Conservation (phyloP, 345 rosid genomes). For the Boechera retrofracta region DNA sequence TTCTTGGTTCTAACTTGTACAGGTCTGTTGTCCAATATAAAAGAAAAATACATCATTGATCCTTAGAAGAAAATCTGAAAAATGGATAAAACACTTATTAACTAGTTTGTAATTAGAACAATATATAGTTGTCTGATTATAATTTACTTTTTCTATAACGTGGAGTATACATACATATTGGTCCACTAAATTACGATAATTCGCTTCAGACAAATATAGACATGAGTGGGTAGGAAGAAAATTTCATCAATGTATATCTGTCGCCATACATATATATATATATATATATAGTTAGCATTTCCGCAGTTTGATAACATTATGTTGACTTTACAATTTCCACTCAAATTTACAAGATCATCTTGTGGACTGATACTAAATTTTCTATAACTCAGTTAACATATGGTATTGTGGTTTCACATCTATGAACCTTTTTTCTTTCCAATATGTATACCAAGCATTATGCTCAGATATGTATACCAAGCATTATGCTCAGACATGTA, state of each 20-base stretch:
- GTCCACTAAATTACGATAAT: neutral
- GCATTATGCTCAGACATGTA: neutral
- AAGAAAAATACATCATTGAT: neutral
- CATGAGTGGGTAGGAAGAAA: neutral
- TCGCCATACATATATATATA: neutral
- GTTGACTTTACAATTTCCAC: neutral
- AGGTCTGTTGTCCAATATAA: conserved; percentile 6
- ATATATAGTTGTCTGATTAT: neutral
- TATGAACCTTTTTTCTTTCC: neutral
- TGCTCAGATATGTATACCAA: neutral
- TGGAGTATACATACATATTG: neutral
- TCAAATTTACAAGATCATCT: neutral
- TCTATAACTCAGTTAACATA: neutral
- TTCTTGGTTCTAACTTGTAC: too few species aligned
- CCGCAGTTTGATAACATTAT: neutral
- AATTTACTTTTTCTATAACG: neutral
- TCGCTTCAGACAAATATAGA: neutral
- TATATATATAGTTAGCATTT: too few species aligned
- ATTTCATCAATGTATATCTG: neutral
- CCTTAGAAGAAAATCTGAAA: neutral
- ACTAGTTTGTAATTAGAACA: neutral
- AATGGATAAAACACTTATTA: neutral
- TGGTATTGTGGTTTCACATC: neutral
- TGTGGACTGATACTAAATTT: neutral
- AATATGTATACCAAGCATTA: neutral